These are phyloP conservation scores for Aspergillus cejpii DNA, from an alignment of 2,329 filamentous ascomycete species.

Conservation along the genomic window DNA sequence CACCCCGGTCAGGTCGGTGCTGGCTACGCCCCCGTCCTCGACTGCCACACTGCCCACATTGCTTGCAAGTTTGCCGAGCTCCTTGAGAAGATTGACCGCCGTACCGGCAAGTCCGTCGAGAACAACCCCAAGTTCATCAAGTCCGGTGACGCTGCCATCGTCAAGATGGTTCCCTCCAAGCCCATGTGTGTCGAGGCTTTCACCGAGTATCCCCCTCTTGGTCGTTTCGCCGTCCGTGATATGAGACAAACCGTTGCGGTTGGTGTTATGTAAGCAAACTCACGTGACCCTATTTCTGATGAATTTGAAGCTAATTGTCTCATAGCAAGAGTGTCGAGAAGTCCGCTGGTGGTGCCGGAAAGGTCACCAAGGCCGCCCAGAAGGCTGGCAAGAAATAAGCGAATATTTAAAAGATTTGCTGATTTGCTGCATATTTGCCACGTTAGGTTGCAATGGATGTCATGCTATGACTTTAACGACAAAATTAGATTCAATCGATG, in stretches of 20 bases:
- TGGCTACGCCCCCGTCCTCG: constrained; percentile 97
- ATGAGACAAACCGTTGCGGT: constrained; percentile 51
- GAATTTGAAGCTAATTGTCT: neutral
- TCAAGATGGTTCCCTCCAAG: constrained; percentile 99
- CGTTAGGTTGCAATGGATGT: no score
- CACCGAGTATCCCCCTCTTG: constrained; percentile 98
- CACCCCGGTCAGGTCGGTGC: constrained; percentile 99
- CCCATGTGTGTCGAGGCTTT: constrained; percentile 99
- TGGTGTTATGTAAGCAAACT: neutral
- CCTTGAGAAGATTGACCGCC: constrained; percentile 99
- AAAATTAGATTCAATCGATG: no score
- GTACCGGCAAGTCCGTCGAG: constrained; percentile 98
- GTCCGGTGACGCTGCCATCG: constrained; percentile 99
- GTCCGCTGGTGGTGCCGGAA: neutral
- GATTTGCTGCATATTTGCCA: neutral
- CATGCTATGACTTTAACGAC: no score
- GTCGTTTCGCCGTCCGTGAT: constrained; percentile 99
- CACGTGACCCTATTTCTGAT: neutral
- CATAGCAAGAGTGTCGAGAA: neutral
- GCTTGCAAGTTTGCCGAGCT: constrained; percentile 99
- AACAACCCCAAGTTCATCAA: constrained; percentile 98
- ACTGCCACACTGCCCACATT: constrained; percentile 99
- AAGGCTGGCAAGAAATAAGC: constrained; percentile 17
- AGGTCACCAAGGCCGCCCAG: no score
- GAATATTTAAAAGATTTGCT: constrained; percentile 3